Evolutionary conservation across 371 early-diverging fungal genomes (phyloP), one percentile per base, ranked within the genome.

Genomic region (Mortierella sp.): DNA sequence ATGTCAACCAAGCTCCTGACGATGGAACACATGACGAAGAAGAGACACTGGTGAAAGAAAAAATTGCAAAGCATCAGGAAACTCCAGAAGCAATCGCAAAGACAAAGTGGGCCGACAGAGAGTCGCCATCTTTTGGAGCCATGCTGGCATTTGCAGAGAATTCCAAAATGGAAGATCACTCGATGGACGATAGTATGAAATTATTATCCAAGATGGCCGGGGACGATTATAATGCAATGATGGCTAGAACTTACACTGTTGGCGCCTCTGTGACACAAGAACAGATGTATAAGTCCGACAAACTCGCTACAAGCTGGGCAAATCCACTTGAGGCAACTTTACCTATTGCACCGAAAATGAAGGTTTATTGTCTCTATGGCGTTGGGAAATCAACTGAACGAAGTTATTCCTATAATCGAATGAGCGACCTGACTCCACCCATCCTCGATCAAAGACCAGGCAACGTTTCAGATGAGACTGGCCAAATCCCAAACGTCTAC

Each of bases 281-380:
- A 22, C 87, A 93, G 70, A 83, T 94, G 72, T 71, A 82, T 13
- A 79, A 74, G 47, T 49, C 45, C 0, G 70, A 84, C 45, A 66
- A 77, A 35, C 54, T 71, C 10, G 45, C 75, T 1, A 86, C 86
- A 6, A 89, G 88, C 31, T 98, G 97, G 97, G 84, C 92, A 10
- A 98, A 98, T 78, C 96, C 97, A 26, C 75, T 98, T 13, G 89
- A 95, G 66, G 89, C 93, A 22, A 87, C 88, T 28, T 86, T 98
- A 34, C 98, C 98, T 5, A 83, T 85, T 54, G 95, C 95, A 1
- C 94, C 94, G 9, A 82, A 85, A 56, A 89, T 96, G 90, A 93
- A 89, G 51, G 91, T 96, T 23, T 93, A 93, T 76, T 93, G 93
- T 66, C 68, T 96, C 15, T 96, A 97, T 78, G 97, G 97, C 0